These are phyloP conservation scores for Lasiodiplodia sp. DNA, from an alignment of 2,329 filamentous ascomycete genomes.

Conservation along the genomic window DNA sequence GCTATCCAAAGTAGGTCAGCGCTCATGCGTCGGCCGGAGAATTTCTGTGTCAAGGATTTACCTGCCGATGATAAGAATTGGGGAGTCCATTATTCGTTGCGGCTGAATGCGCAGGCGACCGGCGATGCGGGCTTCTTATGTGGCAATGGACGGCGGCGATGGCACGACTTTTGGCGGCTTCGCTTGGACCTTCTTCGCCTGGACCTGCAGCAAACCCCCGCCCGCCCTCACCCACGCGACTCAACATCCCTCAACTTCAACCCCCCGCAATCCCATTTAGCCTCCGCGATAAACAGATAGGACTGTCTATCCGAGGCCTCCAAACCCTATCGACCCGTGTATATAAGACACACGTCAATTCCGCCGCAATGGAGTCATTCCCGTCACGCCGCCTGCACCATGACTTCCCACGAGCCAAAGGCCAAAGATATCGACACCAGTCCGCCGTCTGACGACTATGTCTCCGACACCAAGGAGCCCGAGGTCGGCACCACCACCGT, in stretches of 20 bases:
- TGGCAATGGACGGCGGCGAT: slow-evolving; percentile 8
- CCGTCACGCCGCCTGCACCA: background rate
- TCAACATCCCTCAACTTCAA: slow-evolving; percentile 4
- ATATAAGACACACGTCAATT: slow-evolving; percentile 3
- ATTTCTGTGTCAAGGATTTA: slow-evolving; percentile 5
- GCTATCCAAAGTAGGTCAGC: slow-evolving; percentile 35
- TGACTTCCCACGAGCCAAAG: slow-evolving; percentile 3
- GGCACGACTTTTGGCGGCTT: slow-evolving; percentile 9
- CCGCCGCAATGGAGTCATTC: slow-evolving; percentile 1
- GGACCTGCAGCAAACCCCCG: slow-evolving; percentile 3
- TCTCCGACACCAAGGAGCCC: slow-evolving; percentile 13
- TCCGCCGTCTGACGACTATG: slow-evolving; percentile 21
- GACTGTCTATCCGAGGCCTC: background rate
- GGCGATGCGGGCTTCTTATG: slow-evolving; percentile 16
- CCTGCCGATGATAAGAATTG: slow-evolving; percentile 25
- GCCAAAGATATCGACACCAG: slow-evolving; percentile 18
- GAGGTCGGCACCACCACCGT: slow-evolving; percentile 21
- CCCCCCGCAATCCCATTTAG: slow-evolving; percentile 17
- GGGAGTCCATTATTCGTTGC: slow-evolving; percentile 21
- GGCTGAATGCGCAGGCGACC: background rate
- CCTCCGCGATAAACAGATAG: slow-evolving; percentile 21
- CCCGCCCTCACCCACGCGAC: background rate
- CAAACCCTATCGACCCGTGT: background rate
- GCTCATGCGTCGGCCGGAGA: background rate
- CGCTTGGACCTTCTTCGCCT: slow-evolving; percentile 27